These are phyloP conservation scores for Smittium culicis DNA, from an alignment of 371 early-diverging fungal species.

Conservation along the genomic window DNA sequence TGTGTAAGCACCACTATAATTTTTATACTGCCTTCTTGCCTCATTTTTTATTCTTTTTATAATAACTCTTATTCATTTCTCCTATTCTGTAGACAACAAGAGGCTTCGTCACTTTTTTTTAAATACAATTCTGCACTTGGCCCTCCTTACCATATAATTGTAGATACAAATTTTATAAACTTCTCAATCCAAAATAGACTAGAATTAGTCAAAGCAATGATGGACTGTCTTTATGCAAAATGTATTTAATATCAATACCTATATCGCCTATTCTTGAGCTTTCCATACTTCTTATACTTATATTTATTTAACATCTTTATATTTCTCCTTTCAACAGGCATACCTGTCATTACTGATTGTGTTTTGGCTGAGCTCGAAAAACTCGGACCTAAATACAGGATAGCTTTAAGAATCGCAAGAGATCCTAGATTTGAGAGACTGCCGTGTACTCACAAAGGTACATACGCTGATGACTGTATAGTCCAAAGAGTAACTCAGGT, in stretches of 20 bases:
- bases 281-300: slow-evolving; percentile 18
- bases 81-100: slow-evolving; percentile 45
- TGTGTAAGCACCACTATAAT: slow-evolving; percentile 40
- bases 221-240: slow-evolving; percentile 97
- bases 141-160: slow-evolving; percentile 96
- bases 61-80: too few relatives aligned
- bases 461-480: slow-evolving; percentile 99
- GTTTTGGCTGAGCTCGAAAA: slow-evolving; percentile 99
- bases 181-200: slow-evolving; percentile 98
- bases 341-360: slow-evolving; percentile 98
- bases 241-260: slow-evolving; percentile 36
- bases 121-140: slow-evolving; percentile 89
- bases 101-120: slow-evolving; percentile 92
- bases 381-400: slow-evolving; percentile 90
- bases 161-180: slow-evolving; percentile 99
- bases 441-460: slow-evolving; percentile 97
- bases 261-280: neutral
- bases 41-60: slow-evolving; percentile 4
- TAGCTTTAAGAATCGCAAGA: slow-evolving; percentile 90
- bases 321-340: slow-evolving; percentile 15
- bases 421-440: slow-evolving; percentile 93
- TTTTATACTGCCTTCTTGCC: slow-evolving; percentile 3
- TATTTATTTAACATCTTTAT: slow-evolving; percentile 20
- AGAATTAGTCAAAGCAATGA: slow-evolving; percentile 91
- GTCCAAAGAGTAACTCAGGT: slow-evolving; percentile 80